These are phyloP conservation scores for Barnettozyma populi DNA, from an alignment of 805 yeast species.

Conservation along the genomic window DNA sequence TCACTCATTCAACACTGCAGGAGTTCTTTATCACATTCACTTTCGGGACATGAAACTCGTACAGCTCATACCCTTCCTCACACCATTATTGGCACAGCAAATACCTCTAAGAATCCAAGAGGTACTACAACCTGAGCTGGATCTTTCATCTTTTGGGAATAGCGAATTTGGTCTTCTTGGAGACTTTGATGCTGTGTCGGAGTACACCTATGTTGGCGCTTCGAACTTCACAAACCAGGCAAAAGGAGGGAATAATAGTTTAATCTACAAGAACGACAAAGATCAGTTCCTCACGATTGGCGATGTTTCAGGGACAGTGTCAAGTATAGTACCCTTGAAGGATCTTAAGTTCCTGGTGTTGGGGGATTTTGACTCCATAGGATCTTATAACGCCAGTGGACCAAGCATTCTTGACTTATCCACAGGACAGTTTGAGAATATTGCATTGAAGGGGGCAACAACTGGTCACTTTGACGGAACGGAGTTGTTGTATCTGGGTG, in stretches of 20 bases:
- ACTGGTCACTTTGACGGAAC: conserved; percentile 44
- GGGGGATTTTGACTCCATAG: conserved; percentile 25
- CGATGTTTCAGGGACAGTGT: conserved; percentile 15
- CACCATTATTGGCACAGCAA: conserved; percentile 3
- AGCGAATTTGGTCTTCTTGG: conserved; percentile 28
- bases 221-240: conserved; percentile 26
- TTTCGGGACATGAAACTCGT: conserved; percentile 2
- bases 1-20: background rate
- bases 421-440: conserved; percentile 17
- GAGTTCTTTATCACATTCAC: background rate
- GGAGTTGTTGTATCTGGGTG: conserved; percentile 70
- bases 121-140: conserved; percentile 15
- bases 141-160: conserved; percentile 18
- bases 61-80: conserved; percentile 3
- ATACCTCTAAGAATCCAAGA: conserved; percentile 10
- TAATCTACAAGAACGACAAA: conserved; percentile 15
- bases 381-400: conserved; percentile 20
- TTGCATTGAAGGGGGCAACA: conserved; percentile 33
- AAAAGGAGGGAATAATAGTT: conserved; percentile 10
- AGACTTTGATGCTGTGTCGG: conserved; percentile 32
- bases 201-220: conserved; percentile 31
- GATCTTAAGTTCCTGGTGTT: conserved; percentile 28
- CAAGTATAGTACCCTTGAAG: conserved; percentile 26
- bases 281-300: conserved; percentile 18
- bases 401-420: conserved; percentile 32